Evolutionary conservation across 1,139 yeast genomes (phyloP), one percentile per base, ranked within the genome.

Genomic region (Pneumocystis wakefieldiae): DNA sequence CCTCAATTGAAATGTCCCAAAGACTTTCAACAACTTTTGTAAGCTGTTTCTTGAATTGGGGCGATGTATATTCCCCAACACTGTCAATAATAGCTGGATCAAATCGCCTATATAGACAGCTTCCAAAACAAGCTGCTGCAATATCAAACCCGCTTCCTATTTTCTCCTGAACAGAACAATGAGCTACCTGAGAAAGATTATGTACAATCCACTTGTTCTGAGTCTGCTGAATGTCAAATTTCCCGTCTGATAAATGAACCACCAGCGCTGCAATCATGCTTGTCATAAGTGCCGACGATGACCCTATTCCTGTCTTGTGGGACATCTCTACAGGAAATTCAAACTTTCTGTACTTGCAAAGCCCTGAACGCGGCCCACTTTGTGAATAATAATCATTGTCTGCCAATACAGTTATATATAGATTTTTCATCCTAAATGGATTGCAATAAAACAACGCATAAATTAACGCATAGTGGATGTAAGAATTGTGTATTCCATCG

Each of bases 101-200:
- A 70, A 92, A 92, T 66, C 98, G 77, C 55, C 81, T 79, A 73
- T 92, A 92, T 5, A 84, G 79, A 60, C 91, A 86, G 0, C 96
- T 87, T 1, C 98, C 98, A 73, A 80, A 92, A 0, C 88, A 85
- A 0, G 98, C 98, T 8, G 97, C 85, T 0, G 96, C 97, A 58
- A 94, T 95, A 72, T 92, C 98, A 73, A 92, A 92, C 0, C 98
- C 98, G 2, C 96, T 88, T 0, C 98, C 98, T 36, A 92, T 84
- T 73, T 94, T 94, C 59, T 88, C 87, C 72, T 92, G 98, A 1
- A 98, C 97, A 64, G 82, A 81, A 73, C 97, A 91, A 73, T 92
- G 98, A 0, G 96, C 87, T 14, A 88, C 77, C 71, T 92, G 98
- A 0, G 97, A 83, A 41, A 89, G 75, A 69, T 89, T 91, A 73